Evolutionary conservation across 495 filamentous ascomycete genomes (phyloP), one percentile per base, ranked within the genome.

Genomic region (Annulohypoxylon moriforme): DNA sequence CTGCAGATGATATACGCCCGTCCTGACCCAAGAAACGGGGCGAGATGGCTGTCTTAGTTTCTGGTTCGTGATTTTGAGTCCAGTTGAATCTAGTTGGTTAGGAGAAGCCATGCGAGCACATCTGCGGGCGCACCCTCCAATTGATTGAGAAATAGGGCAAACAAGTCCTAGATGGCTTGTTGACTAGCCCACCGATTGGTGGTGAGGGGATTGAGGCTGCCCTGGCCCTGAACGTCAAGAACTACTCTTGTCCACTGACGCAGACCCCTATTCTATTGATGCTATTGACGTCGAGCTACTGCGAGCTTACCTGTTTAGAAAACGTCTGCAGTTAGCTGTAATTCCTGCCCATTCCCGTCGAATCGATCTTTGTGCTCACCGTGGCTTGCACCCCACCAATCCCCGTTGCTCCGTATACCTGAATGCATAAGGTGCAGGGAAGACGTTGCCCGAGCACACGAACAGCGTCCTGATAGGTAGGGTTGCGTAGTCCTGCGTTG

Each of bases 381-480:
- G 57, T 73, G 71, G 66, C 62, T 73, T 67, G 64, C 66, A 69
- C 70, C 66, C 71, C 66, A 64, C 71, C 71, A 73, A 69, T 73
- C 66, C 49, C 66, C 66, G 59, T 58, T 31, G 52, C 61, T 22
- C 46, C 66, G 66, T 73, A 69, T 69, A 63, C 38, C 36, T 29
- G 13, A 40, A 69, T 69, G 71, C 71, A 73, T 67, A 69, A 67
- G 16, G 47, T 69, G 62, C 71, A 73, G 66, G 71, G 71, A 46
- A 69, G 57, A 61, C 33, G 55, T 69, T 46, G 71, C 71, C 71
- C 71, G 66, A 65, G 66, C 66, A 67, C 66, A 69, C 71, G 60
- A 64, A 57, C 60, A 40, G 34, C n/a, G 11, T 73, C 55, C 71
- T 69, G 66, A 73, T 73, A 73, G 71, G 71, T 58, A 73, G 71